Percentiles rank a stretch among this genome's conserved stretches.
phyloP scores from a whole-genome alignment of 495 filamentous ascomycete genomes.

The Letharia lupina region DNA sequence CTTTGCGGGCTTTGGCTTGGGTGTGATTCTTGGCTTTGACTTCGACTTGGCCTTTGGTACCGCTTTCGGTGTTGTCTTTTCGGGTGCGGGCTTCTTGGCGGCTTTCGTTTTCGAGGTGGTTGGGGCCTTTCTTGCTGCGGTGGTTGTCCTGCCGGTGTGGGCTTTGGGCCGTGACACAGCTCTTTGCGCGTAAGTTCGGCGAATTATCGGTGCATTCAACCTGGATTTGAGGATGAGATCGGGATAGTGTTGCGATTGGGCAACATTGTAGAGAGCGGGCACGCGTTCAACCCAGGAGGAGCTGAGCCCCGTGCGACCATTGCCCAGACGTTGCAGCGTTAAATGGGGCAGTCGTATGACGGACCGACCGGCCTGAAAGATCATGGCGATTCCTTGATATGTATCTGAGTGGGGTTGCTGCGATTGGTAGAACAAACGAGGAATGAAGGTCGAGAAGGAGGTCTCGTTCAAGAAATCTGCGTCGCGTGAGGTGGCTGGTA shows the following conservation, averaged over 20 bases:
- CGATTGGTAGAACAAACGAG: constrained; percentile 14
- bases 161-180: constrained; percentile 28
- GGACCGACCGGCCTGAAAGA: constrained; percentile 11
- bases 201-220: constrained; percentile 1
- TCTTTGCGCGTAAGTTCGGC: constrained; percentile 21
- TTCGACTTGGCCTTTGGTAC: constrained; percentile 19
- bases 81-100: constrained; percentile 18
- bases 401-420: background rate
- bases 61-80: constrained; percentile 14
- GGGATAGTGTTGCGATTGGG: background rate
- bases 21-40: constrained; percentile 18
- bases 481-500: constrained; percentile 15
- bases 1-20: constrained; percentile 23
- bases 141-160: constrained; percentile 26
- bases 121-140: constrained; percentile 18
- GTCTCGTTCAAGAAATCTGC: constrained; percentile 5
- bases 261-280: constrained; percentile 6
- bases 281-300: constrained; percentile 22
- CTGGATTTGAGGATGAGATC: background rate
- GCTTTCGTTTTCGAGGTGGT: constrained; percentile 19
- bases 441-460: constrained; percentile 9
- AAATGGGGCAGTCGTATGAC: constrained; percentile 15
- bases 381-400: constrained; percentile 9
- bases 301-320: constrained; percentile 10
- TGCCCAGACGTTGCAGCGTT: constrained; percentile 17